Percentiles rank a stretch among this genome's conserved stretches.
phyloP scores from a whole-genome alignment of 352 stramenopile genomes.

The Pythium myriotylum region DNA sequence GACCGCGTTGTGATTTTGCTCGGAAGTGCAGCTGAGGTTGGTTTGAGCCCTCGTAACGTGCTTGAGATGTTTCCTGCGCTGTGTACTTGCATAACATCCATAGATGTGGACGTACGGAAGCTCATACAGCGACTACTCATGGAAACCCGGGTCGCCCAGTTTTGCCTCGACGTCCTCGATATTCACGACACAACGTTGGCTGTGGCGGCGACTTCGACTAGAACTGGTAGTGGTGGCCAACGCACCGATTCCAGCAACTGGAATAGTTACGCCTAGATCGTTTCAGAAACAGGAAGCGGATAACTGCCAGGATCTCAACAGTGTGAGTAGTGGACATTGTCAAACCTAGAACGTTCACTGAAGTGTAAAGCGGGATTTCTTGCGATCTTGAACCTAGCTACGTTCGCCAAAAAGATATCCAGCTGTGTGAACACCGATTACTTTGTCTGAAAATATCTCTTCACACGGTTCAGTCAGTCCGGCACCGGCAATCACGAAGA shows the following conservation, averaged over 20 bases:
- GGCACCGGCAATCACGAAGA: constrained; percentile 49
- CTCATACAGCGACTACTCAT: constrained; percentile 75
- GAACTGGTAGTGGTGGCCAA: not conserved
- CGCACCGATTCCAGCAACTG: not conserved
- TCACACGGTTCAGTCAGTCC: constrained; percentile 40
- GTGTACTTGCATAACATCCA: constrained; percentile 78
- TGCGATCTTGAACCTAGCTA: too few species aligned
- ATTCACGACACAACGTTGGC: constrained; percentile 24
- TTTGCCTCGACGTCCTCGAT: constrained; percentile 37
- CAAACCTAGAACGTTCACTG: too few species aligned
- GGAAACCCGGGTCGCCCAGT: constrained; percentile 49
- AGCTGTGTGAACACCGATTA: constrained; percentile 19
- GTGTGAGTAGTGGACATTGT: too few species aligned
- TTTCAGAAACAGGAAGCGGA: too few species aligned
- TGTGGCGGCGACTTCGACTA: constrained; percentile 1
- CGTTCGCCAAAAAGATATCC: constrained; percentile 23
- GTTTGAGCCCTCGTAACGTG: constrained; percentile 54
- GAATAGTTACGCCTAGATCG: constrained; percentile 3
- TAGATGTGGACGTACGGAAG: constrained; percentile 58
- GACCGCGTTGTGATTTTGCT: constrained; percentile 77
- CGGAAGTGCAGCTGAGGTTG: constrained; percentile 52
- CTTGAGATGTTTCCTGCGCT: constrained; percentile 77
- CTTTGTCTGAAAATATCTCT: constrained; percentile 17
- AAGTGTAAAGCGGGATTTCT: too few species aligned
- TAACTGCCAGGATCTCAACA: too few species aligned